Evolutionary conservation across 768 basidiomycete genomes (phyloP), one percentile per base, ranked within the genome.

Genomic region (Lentinula sp.): DNA sequence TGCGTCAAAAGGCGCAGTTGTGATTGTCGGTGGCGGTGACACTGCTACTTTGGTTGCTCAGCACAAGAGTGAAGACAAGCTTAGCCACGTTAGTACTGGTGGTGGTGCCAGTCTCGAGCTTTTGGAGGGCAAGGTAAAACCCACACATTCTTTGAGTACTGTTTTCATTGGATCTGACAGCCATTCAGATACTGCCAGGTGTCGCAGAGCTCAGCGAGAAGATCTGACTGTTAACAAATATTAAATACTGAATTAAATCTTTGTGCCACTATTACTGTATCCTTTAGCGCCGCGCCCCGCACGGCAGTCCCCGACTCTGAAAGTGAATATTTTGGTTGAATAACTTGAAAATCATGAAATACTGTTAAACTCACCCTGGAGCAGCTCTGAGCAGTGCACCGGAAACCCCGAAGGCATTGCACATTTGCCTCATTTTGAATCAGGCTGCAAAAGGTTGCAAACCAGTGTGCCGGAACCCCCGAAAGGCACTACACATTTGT

Each of bases 1-100:
- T 32, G 93, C 93, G 55, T 73, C 86, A 71, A 84, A 86, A 23
- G 95, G 95, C 28, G 80, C 93, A 9, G 91, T 88, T 6, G 96
- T 99, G 64, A 98, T 99, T 67, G 88, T 98, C 60, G 96, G 96
- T 59, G 95, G 94, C 66, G 93, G 93, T 64, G 94, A 95, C 72
- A 96, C 93, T 45, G 96, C 96, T n/a, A 98, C 96, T 5, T 82
- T 98, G 39, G 95, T 88, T 59, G 95, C 91, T n/a, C 86, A 95
- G 66, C 83, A 89, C 70, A 79, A 78, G 10, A 86, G 86, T 16
- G 96, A 99, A 74, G 86, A 89, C 66, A 86, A 93, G 72, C 80
- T 99, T 64, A 95, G 91, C 74, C 96, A 99, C 76, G 93, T 99
- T 68, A 93, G 91, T 72, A 99, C 96, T 41, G 96, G 96, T 64